These are phyloP conservation scores for Fraxinus pennsylvanica DNA, from an alignment of 257 asterid species.

Conservation along the genomic window DNA sequence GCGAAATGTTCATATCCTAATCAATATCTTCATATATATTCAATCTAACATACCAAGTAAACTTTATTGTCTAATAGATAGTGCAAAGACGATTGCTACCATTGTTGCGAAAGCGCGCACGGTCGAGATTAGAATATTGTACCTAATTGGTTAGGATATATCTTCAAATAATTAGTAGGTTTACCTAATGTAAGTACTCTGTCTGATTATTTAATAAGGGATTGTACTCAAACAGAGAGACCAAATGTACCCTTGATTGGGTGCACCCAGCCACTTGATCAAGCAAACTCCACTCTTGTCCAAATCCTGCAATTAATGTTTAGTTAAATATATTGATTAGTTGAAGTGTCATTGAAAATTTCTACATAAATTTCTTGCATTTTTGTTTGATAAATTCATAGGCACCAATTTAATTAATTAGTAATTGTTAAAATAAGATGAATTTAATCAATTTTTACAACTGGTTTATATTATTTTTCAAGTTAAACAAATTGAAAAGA, in stretches of 20 bases:
- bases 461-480: too few relatives aligned
- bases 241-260: constrained; percentile 43
- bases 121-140: constrained; percentile 36
- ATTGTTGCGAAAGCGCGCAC: constrained; percentile 37
- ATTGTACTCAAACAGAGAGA: constrained; percentile 34
- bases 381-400: constrained; percentile 40
- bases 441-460: too few relatives aligned
- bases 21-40: too few relatives aligned
- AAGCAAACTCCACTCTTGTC: constrained; percentile 23
- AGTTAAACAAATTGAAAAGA: not conserved
- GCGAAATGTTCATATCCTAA: too few relatives aligned
- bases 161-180: constrained; percentile 37
- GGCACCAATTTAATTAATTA: constrained; percentile 42
- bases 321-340: not conserved
- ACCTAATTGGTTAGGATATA: constrained; percentile 31
- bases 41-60: too few relatives aligned
- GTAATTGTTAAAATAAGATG: not conserved
- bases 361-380: too few relatives aligned
- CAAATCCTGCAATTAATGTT: constrained; percentile 15
- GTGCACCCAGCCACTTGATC: constrained; percentile 34
- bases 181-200: constrained; percentile 37
- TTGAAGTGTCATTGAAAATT: constrained; percentile 18
- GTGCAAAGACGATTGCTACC: not conserved
- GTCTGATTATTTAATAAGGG: constrained; percentile 15
- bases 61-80: too few relatives aligned